Evolutionary conservation across 1,284 basidiomycete genomes (phyloP), one percentile per base, ranked within the genome.

Genomic region (Ceraceosorus bombacis): DNA sequence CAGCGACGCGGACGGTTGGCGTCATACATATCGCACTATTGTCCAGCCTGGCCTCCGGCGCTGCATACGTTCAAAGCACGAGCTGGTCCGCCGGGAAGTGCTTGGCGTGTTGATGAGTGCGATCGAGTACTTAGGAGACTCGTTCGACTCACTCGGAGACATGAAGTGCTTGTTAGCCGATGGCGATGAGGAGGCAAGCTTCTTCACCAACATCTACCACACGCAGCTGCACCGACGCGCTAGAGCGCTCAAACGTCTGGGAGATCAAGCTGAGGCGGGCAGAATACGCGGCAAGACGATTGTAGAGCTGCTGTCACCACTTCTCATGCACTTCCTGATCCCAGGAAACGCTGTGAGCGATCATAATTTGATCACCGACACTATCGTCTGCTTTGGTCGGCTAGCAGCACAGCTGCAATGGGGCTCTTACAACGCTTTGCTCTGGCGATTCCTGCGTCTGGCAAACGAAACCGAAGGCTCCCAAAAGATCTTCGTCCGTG

Each of bases 121-220:
- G 0, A 85, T 93, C 4, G 80, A 82, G 48, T 60, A 69, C 40
- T 64, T 76, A 27, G 79, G 82, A 2, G 77, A 81, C n/a, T 80
- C 90, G 13, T 80, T 92, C 17, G 76, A 79, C 0, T 78, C 83
- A 2, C 80, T 96, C 49, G 83, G 83, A 53, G 91, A 96, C 73
- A 86, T 96, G 85, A 83, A 80, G 6, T 82, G 85, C 8, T 80
- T 98, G 8, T 82, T 96, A n/a, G 89, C 88, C 4, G 85, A 83
- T 13, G 92, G 90, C 0, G 94, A 98, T 72, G 88, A 90, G 53
- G 95, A 98, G 78, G 92, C 90, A 38, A 93, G 88, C 76, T 94
- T 98, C 80, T 97, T 99, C 83, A 87, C 87, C 81, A 98, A 99
- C 78, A 85, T 98, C 55, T 85, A 89, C 66, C 95, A 99, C 78